Percentiles rank a stretch among this genome's conserved stretches.
Evolutionary conservation across 805 yeast genomes (phyloP).

Genomic region (Pichia exigua): DNA sequence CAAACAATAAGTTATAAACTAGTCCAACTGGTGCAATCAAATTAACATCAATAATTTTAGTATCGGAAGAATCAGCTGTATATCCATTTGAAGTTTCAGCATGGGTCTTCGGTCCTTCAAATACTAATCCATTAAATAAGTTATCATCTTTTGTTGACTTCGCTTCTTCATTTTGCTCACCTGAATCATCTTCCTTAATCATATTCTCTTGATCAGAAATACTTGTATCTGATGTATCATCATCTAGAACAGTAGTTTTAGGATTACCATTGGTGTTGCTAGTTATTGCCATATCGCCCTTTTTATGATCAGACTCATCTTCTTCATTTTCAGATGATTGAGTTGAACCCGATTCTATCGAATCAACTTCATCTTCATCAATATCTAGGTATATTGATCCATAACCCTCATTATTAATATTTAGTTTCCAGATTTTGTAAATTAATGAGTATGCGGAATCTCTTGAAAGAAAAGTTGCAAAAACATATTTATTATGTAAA

Average conservation of each 20-base stretch:
- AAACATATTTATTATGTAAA: slow-evolving; percentile 50
- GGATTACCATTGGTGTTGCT: slow-evolving; percentile 17
- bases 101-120: slow-evolving; percentile 32
- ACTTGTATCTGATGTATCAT: slow-evolving; percentile 21
- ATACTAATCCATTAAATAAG: slow-evolving; percentile 32
- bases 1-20: slow-evolving; percentile 53
- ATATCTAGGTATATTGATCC: slow-evolving; percentile 17
- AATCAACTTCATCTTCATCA: slow-evolving; percentile 30
- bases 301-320: slow-evolving; percentile 8
- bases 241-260: slow-evolving; percentile 11
- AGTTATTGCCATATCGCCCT: slow-evolving; percentile 25
- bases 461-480: slow-evolving; percentile 59
- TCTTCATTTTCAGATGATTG: slow-evolving; percentile 21
- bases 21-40: slow-evolving; percentile 57
- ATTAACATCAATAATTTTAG: slow-evolving; percentile 43
- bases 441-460: slow-evolving; percentile 47
- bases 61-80: slow-evolving; percentile 40
- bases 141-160: slow-evolving; percentile 14
- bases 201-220: slow-evolving; percentile 27
- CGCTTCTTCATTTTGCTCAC: slow-evolving; percentile 4
- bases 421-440: slow-evolving; percentile 53
- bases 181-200: slow-evolving; percentile 25
- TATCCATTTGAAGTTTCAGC: slow-evolving; percentile 34
- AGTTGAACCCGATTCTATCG: slow-evolving; percentile 22
- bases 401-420: slow-evolving; percentile 22